Evolutionary conservation across 192 early-diverging fungal genomes (phyloP).

Genomic region (Rhizoclosmatium sp.): DNA sequence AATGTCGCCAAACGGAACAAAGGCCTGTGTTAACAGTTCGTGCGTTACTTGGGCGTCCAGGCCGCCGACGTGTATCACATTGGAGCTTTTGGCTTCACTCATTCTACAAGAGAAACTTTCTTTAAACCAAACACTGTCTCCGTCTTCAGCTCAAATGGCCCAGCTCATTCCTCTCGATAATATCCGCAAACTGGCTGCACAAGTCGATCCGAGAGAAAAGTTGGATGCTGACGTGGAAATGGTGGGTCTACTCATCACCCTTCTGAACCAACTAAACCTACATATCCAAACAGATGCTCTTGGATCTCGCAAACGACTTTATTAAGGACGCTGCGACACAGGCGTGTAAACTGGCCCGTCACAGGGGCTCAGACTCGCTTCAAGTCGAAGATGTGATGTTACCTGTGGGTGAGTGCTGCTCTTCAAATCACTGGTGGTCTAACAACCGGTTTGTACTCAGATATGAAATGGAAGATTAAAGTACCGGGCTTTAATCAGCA

Average conservation of each 20-base stretch:
- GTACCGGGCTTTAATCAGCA: constrained; percentile 46
- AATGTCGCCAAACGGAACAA: constrained; percentile 97
- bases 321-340: constrained; percentile 33
- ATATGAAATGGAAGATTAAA: constrained; percentile 44
- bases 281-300: constrained; percentile 38
- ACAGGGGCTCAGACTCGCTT: constrained; percentile 39
- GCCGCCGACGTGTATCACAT: constrained; percentile 62
- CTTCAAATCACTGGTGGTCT: neutral
- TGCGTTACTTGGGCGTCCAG: constrained; percentile 83
- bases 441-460: constrained; percentile 22
- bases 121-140: neutral
- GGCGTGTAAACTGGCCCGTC: constrained; percentile 33
- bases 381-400: constrained; percentile 41
- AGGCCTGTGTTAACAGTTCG: constrained; percentile 82
- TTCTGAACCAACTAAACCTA: neutral
- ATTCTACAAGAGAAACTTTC: neutral
- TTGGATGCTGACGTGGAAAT: constrained; percentile 30
- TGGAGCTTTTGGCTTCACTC: neutral
- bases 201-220: constrained; percentile 28
- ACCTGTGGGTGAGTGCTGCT: constrained; percentile 40
- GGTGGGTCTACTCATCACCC: neutral
- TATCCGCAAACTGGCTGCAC: constrained; percentile 16
- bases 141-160: neutral
- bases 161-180: constrained; percentile 10
- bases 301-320: constrained; percentile 46